Base-by-base conservation (phyloP, 1,284 basidiomycete genomes). In the Coniferiporia weirii region DNA sequence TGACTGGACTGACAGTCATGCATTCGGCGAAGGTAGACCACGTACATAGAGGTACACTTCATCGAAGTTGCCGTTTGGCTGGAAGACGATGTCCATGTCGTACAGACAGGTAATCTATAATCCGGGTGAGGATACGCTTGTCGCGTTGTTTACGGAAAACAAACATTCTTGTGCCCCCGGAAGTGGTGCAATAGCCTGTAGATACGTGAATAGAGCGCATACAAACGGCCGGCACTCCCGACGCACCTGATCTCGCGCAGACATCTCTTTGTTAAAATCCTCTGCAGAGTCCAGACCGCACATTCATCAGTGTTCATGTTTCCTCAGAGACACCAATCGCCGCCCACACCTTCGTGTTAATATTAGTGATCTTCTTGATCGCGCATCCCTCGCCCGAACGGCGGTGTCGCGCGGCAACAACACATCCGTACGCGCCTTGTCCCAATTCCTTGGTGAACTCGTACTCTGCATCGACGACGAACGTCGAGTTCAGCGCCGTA, bases 281-380 rank as follows among this genome's bases (percentile, higher is more conserved):
- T 84, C 91, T 92, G 60, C 12, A 61, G n/a, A 46, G 9, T 32
- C 27, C 6, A 9, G 15, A 49, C 17, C n/a, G n/a, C n/a, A n/a
- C n/a, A n/a, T n/a, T n/a, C n/a, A 49, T 50, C 48, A 59, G 12
- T 19, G 2, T 13, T 22, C 20, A 20, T 15, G 22, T 43, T 46
- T 38, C 13, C 19, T 36, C 43, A 40, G 44, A 9, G n/a, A 36
- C 20, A 17, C 15, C 3, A 20, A 9, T 20, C 52, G 38, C 2
- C 15, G 36, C 32, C 64, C 74, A 52, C 63, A 84, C 89, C 82
- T 98, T 98, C 55, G 91, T 95, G 72, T 96, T 96, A 70, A 98
- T 95, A 71, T 96, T 97, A 59, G 95, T 97, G 71, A 98, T 96
- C 80, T 95, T 95, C 80, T 95, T 95, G 76, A 95, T 93, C 66